Percentiles rank a stretch among this genome's conserved stretches.
These are phyloP conservation scores for Cinnamomum micranthum DNA, from an alignment of 164 flowering plant species.

Conservation along the genomic window DNA sequence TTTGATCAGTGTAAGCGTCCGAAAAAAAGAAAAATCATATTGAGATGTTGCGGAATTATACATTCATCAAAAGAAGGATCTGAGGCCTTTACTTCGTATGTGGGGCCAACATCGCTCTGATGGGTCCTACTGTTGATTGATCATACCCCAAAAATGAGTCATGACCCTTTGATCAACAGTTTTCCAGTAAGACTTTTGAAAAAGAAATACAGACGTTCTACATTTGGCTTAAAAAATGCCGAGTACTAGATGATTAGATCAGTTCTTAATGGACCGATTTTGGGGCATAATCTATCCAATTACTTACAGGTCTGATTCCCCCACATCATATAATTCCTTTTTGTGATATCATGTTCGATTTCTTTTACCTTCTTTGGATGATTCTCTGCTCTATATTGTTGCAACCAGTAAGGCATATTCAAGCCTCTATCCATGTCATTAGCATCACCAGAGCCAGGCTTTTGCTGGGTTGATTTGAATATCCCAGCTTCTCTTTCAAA, in stretches of 20 bases:
- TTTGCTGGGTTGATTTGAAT: constrained; percentile 41
- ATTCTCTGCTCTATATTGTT: constrained; percentile 29
- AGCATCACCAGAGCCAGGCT: constrained; percentile 14
- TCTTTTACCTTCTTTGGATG: constrained; percentile 40
- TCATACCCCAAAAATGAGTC: too few relatives aligned
- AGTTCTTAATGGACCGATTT: too few relatives aligned
- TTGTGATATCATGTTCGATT: neutral
- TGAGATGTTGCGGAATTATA: neutral
- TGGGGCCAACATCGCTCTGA: too few relatives aligned
- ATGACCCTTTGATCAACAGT: too few relatives aligned
- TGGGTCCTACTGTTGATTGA: too few relatives aligned
- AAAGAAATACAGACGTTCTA: too few relatives aligned
- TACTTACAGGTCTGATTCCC: neutral
- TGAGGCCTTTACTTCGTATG: too few relatives aligned
- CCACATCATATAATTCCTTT: neutral
- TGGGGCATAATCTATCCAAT: neutral
- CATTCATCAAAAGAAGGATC: too few relatives aligned
- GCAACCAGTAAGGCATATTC: constrained; percentile 64
- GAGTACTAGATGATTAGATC: too few relatives aligned
- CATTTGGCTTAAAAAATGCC: too few relatives aligned
- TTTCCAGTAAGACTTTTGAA: too few relatives aligned
- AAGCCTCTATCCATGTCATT: constrained; percentile 24
- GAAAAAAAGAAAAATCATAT: neutral
- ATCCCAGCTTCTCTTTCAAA: constrained; percentile 61
- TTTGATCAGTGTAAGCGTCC: neutral